phyloP scores from a whole-genome alignment of 108 stramenopile species.

The Epithemia pelagica region DNA sequence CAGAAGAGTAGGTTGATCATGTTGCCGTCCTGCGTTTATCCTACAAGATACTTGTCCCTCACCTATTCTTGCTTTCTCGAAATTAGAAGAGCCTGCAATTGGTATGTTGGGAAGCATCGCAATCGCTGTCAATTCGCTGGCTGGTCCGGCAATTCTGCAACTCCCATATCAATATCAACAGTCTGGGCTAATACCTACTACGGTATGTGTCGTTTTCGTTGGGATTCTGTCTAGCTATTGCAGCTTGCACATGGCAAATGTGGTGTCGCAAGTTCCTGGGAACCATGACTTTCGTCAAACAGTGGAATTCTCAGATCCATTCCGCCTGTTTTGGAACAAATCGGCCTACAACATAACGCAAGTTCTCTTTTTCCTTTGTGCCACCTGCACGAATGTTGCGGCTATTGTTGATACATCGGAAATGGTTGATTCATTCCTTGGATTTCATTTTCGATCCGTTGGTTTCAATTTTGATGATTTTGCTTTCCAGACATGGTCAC shows the following conservation, averaged over 20 bases:
- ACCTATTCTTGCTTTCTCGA: no score
- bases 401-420: conserved; percentile 61
- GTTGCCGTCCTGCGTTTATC: no score
- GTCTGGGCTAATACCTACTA: conserved; percentile 42
- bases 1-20: no score
- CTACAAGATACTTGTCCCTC: no score
- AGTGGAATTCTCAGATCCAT: conserved; percentile 53
- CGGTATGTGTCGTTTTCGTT: conserved; percentile 38
- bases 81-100: conserved; percentile 16
- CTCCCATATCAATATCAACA: conserved; percentile 40
- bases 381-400: conserved; percentile 43
- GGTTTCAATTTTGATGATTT: conserved; percentile 2
- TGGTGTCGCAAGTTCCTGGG: conserved; percentile 47
- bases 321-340: conserved; percentile 43
- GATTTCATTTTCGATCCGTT: conserved; percentile 7
- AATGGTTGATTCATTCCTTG: conserved; percentile 51
- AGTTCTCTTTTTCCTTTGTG: conserved; percentile 41
- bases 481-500: conserved; percentile 12
- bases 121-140: conserved; percentile 41
- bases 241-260: conserved; percentile 61
- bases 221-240: conserved; percentile 51
- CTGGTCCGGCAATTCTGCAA: conserved; percentile 52
- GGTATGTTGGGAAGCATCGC: conserved; percentile 42
- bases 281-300: conserved; percentile 37
- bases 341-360: conserved; percentile 36